Conservation (phyloP, 306 rosid genomes). For the Medicago ruthenica region DNA sequence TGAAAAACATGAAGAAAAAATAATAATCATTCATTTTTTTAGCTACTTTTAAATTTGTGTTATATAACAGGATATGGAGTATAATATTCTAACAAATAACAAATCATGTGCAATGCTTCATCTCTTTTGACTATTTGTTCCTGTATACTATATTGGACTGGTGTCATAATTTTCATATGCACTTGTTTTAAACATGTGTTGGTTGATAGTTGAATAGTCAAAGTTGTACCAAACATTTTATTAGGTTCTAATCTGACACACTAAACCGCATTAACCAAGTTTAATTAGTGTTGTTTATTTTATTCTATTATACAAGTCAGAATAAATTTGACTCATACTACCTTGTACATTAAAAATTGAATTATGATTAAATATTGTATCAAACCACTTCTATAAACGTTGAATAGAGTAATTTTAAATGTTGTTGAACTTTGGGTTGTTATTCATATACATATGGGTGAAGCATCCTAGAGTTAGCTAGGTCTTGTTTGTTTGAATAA, state of each 20-base stretch:
- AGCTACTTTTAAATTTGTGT: too few species aligned
- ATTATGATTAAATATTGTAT: background rate
- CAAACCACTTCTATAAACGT: background rate
- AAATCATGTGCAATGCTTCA: background rate
- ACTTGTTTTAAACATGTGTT: constrained; percentile 48
- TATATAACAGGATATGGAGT: too few species aligned
- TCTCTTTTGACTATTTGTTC: background rate
- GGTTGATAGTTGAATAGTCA: constrained; percentile 39
- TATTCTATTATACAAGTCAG: background rate
- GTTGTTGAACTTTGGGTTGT: background rate
- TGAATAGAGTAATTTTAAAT: constrained; percentile 8
- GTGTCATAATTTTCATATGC: background rate
- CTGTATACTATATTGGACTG: background rate
- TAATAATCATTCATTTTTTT: too few species aligned
- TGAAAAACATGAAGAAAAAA: too few species aligned
- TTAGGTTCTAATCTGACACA: constrained; percentile 1
- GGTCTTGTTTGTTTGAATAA: background rate
- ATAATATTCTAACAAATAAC: too few species aligned
- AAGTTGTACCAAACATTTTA: constrained; percentile 4
- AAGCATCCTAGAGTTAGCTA: constrained; percentile 12
- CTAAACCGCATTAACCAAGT: background rate
- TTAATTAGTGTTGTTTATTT: background rate
- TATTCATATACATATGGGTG: background rate
- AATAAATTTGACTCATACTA: constrained; percentile 26
- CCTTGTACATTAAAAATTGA: background rate